Base-by-base conservation (phyloP, 1,139 yeast species). In the Hyphopichia buzzinii region DNA sequence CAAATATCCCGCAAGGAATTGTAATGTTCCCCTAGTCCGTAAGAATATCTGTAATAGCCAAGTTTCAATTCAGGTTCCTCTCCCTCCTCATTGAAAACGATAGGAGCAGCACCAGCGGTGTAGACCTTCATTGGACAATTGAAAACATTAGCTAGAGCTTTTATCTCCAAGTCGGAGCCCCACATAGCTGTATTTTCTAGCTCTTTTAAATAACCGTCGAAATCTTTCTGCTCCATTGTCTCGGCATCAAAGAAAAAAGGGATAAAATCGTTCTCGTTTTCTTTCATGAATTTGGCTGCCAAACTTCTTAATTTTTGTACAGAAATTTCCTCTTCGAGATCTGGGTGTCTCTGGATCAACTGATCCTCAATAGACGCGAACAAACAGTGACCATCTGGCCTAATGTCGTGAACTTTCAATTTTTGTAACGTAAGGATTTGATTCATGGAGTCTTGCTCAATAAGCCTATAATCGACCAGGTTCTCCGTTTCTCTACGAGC, bases 141-240 rank as follows among this genome's bases (percentile, higher is more conserved):
- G 50, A 72, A 85, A 8, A 75, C 76, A 41, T 78, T 73, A 1
- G 94, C 73, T 30, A 89, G 66, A 0, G 97, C 96, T 49, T 87
- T 57, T 14, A 90, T 80, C 63, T 92, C 98, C 68, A 89, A 69
- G 52, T 92, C 97, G 4, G 96, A 94, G 21, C 98, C 98, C 98
- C 98, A 92, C 71, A 87, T 77, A 0, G 95, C 81, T 0, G 96
- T 87, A 12, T 64, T 64, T 37, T 74, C 84, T 38, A 92, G 71
- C 46, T 82, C 83, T 2, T 66, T 59, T 7, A 88, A 74, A 56
- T 92, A 92, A n/a, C 75, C 77, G 26, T 76, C 82, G 19, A 90
- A 61, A 43, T 85, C 85, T 30, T 74, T 67, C 44, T 84, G 48
- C 11, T 75, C 65, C 67, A 79, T 71, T 0, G 87, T 83, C 16